These are phyloP conservation scores for Penicillium sp. DNA, from an alignment of 2,329 filamentous ascomycete species.

Conservation along the genomic window DNA sequence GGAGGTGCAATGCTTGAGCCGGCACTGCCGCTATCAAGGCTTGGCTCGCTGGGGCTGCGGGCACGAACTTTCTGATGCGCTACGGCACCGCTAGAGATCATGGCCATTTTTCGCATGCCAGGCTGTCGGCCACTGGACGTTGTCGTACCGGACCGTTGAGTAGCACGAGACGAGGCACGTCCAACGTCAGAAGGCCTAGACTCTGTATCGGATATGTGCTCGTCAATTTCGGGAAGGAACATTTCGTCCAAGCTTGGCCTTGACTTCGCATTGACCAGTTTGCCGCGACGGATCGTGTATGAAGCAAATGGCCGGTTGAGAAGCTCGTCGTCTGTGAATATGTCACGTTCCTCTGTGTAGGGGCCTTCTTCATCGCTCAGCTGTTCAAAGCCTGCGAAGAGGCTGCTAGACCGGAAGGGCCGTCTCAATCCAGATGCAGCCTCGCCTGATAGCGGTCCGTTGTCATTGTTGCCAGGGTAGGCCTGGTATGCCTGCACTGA, in stretches of 20 bases:
- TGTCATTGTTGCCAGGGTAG: conserved; percentile 79
- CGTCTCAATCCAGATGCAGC: conserved; percentile 63
- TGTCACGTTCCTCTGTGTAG: conserved; percentile 25
- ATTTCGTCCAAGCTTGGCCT: conserved; percentile 34
- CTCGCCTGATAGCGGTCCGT: conserved; percentile 65
- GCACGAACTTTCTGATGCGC: conserved; percentile 66
- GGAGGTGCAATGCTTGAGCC: conserved; percentile 60
- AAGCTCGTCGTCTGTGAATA: conserved; percentile 47
- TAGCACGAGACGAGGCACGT: conserved; percentile 13
- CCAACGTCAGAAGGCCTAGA: conserved; percentile 25
- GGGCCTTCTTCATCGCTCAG: conserved; percentile 54
- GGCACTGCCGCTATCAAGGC: conserved; percentile 40
- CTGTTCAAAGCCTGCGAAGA: conserved; percentile 83
- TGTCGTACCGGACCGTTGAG: conserved; percentile 39
- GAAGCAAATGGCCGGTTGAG: conserved; percentile 46
- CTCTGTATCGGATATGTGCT: conserved; percentile 35
- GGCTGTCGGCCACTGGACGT: conserved; percentile 48
- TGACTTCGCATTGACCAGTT: conserved; percentile 39
- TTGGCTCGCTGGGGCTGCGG: conserved; percentile 48
- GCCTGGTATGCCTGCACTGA: conserved; percentile 69
- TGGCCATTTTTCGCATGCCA: conserved; percentile 72
- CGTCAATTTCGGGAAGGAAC: conserved; percentile 38
- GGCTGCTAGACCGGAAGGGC: conserved; percentile 74
- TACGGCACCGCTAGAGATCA: conserved; percentile 76
- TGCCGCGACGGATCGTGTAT: conserved; percentile 44